phyloP scores from a whole-genome alignment of 1,284 basidiomycete genomes.

The Cronartium quercuum region DNA sequence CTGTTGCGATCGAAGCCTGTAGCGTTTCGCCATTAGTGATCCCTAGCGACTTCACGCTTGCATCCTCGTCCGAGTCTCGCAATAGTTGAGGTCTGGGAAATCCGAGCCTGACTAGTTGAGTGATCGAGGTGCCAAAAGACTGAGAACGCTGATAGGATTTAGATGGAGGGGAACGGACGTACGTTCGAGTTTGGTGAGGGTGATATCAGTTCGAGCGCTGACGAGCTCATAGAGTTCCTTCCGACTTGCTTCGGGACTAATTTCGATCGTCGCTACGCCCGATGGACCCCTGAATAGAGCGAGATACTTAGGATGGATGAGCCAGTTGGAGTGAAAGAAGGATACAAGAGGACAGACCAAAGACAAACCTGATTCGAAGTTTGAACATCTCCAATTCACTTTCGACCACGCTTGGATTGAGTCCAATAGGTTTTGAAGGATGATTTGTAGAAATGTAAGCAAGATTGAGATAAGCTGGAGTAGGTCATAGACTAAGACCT shows the following conservation, averaged over 20 bases:
- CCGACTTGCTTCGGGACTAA: slow-evolving; percentile 2
- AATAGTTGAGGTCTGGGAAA: slow-evolving; percentile 58
- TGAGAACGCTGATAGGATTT: background rate
- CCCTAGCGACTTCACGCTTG: slow-evolving; percentile 67
- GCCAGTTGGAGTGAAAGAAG: background rate
- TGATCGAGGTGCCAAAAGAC: background rate
- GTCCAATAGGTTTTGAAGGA: too few species aligned
- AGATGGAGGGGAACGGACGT: background rate
- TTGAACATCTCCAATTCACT: background rate
- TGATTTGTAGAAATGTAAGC: too few species aligned
- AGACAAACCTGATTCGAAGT: background rate
- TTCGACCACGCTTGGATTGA: too few species aligned
- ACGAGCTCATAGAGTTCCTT: slow-evolving; percentile 9
- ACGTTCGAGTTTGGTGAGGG: slow-evolving; percentile 5
- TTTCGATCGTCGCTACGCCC: slow-evolving; percentile 10
- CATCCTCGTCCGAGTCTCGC: slow-evolving; percentile 64
- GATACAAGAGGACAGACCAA: background rate
- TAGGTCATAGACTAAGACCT: too few species aligned
- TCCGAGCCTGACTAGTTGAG: slow-evolving; percentile 19
- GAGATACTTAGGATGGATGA: background rate
- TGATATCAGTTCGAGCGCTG: background rate
- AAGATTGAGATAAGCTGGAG: too few species aligned
- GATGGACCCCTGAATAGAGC: background rate
- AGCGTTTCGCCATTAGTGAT: slow-evolving; percentile 72
- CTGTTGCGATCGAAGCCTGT: slow-evolving; percentile 59